phyloP scores from a whole-genome alignment of 2,329 filamentous ascomycete species.

The Aureobasidium vineae region DNA sequence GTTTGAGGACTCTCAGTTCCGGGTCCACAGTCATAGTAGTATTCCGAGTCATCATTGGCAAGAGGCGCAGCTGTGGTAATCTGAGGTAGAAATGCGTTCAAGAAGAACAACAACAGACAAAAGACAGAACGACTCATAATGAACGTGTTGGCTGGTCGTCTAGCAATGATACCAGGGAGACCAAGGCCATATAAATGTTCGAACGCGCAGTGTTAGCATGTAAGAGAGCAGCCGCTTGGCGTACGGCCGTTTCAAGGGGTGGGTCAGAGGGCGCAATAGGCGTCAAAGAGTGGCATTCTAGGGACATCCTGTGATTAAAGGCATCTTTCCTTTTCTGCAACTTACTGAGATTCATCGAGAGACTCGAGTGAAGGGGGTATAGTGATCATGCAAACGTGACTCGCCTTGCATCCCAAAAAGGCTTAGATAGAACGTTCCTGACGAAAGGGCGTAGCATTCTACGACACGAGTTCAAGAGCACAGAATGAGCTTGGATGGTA shows the following conservation, averaged over 20 bases:
- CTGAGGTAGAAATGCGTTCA: background rate
- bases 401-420: conserved; percentile 11
- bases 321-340: background rate
- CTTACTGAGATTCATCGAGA: background rate
- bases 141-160: background rate
- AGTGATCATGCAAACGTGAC: conserved; percentile 16
- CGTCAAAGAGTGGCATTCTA: conserved; percentile 8
- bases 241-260: conserved; percentile 8
- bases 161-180: background rate
- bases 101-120: conserved; percentile 3
- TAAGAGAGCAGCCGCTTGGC: conserved; percentile 8
- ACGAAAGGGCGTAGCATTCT: background rate
- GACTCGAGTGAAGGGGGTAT: background rate
- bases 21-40: background rate
- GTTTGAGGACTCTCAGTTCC: background rate
- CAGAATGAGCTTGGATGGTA: background rate
- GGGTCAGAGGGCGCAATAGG: conserved; percentile 16
- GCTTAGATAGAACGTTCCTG: background rate
- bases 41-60: background rate
- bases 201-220: background rate
- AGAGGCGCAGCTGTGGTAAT: conserved; percentile 9
- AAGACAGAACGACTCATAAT: conserved; percentile 10
- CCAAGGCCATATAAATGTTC: background rate
- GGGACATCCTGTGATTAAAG: conserved; percentile 15
- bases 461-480: conserved; percentile 6